Evolutionary conservation across 139 green algal genomes (phyloP).

Genomic region (Zygnema circumcarinatum): DNA sequence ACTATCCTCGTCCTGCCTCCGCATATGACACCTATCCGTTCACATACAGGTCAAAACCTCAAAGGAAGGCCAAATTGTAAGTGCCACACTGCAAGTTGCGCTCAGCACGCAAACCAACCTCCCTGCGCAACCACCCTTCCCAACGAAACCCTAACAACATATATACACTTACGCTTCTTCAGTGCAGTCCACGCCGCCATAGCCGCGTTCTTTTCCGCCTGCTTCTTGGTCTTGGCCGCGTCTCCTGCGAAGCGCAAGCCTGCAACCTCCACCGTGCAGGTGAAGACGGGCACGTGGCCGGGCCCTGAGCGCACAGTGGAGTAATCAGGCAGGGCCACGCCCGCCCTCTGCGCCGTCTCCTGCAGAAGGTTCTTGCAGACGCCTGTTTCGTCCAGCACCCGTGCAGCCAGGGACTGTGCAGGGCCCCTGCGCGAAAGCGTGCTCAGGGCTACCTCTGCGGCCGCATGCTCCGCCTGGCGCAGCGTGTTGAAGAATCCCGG

Average conservation of each 20-base stretch:
- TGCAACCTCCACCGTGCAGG: constrained; percentile 45
- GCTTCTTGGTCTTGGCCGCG: constrained; percentile 59
- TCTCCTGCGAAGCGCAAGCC: constrained; percentile 44
- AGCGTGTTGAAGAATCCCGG: constrained; percentile 50
- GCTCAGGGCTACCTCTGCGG: constrained; percentile 50
- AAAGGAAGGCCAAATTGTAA: too few species aligned
- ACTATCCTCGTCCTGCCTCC: too few species aligned
- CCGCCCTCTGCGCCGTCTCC: constrained; percentile 53
- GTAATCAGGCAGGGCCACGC: constrained; percentile 49
- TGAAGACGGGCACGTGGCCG: constrained; percentile 53
- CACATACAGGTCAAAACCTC: too few species aligned
- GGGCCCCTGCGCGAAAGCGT: constrained; percentile 25
- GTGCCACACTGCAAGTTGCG: too few species aligned
- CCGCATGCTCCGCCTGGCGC: constrained; percentile 55
- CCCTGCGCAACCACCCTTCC: too few species aligned
- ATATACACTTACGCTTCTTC: constrained; percentile 55
- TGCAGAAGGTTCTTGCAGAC: constrained; percentile 61
- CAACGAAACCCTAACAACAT: too few species aligned
- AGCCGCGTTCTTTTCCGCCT: constrained; percentile 60
- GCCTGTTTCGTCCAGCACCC: constrained; percentile 52
- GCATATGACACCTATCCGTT: too few species aligned
- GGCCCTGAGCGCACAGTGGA: constrained; percentile 30
- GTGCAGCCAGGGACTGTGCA: constrained; percentile 45
- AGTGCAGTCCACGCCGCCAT: constrained; percentile 45
- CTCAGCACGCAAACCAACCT: too few species aligned